These are phyloP conservation scores for Citrus hindsii DNA, from an alignment of 345 rosid species.

Conservation along the genomic window DNA sequence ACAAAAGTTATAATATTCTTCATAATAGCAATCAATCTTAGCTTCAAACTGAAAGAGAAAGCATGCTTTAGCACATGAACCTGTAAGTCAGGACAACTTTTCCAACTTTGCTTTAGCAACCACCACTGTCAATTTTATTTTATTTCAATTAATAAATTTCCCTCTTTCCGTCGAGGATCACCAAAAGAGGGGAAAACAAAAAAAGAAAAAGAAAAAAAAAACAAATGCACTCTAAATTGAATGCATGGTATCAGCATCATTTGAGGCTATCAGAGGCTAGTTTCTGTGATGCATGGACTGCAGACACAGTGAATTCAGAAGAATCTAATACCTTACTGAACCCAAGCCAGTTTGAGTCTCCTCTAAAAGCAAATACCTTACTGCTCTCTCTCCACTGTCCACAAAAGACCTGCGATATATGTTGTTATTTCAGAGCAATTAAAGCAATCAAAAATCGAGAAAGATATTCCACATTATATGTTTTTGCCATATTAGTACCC, in stretches of 20 bases:
- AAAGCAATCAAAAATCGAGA: neutral
- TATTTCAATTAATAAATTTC: no score
- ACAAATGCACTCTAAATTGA: neutral
- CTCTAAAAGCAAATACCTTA: conserved; percentile 56
- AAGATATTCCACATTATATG: neutral
- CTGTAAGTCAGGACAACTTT: neutral
- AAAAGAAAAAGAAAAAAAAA: no score
- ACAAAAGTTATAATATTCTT: neutral
- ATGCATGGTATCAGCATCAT: neutral
- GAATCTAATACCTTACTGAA: conserved; percentile 48
- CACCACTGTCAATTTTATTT: no score
- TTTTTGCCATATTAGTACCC: neutral
- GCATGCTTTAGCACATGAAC: neutral
- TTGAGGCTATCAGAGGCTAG: neutral
- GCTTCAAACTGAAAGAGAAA: neutral
- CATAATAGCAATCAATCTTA: neutral
- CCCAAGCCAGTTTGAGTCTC: conserved; percentile 79
- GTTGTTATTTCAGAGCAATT: neutral
- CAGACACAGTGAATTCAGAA: neutral
- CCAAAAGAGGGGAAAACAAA: no score
- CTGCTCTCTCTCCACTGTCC: conserved; percentile 43
- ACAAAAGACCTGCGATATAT: conserved; percentile 49
- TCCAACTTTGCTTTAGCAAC: neutral
- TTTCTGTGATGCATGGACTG: neutral
- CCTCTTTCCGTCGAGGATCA: no score